Percentiles rank a stretch among this genome's conserved stretches.
phyloP scores from a whole-genome alignment of 371 early-diverging fungal species.

The Batrachochytrium dendrobatidis region DNA sequence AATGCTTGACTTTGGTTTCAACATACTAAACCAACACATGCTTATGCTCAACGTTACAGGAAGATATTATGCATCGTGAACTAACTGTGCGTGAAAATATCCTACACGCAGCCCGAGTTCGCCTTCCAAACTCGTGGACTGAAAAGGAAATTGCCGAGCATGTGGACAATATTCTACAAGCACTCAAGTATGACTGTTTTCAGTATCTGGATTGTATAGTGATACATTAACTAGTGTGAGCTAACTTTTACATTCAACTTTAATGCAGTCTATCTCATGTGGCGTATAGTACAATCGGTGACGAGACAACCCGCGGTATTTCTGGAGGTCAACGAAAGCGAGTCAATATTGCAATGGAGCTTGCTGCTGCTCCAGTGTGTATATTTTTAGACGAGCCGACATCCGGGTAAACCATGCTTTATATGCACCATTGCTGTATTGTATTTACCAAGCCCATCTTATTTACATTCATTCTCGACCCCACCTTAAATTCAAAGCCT shows the following conservation, averaged over 20 bases:
- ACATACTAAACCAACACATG: no score
- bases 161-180: conserved; percentile 41
- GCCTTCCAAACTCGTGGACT: conserved; percentile 49
- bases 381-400: conserved; percentile 64
- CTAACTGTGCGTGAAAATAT: conserved; percentile 50
- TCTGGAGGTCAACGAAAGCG: conserved; percentile 85
- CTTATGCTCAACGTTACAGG: no score
- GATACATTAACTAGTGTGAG: neutral
- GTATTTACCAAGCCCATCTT: no score
- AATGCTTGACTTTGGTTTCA: no score
- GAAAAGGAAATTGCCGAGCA: conserved; percentile 41
- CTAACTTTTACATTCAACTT: conserved; percentile 44
- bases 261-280: conserved; percentile 56
- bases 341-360: conserved; percentile 76
- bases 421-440: conserved; percentile 17
- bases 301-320: conserved; percentile 56
- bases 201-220: neutral
- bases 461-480: conserved; percentile 8
- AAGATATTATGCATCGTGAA: conserved; percentile 58
- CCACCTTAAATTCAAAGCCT: conserved; percentile 24
- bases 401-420: conserved; percentile 47
- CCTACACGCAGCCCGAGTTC: conserved; percentile 59
- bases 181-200: neutral
- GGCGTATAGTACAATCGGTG: conserved; percentile 58
- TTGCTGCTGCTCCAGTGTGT: conserved; percentile 54